These are phyloP conservation scores for Boeremia lycopersici DNA, from an alignment of 2,329 filamentous ascomycete species.

Conservation along the genomic window DNA sequence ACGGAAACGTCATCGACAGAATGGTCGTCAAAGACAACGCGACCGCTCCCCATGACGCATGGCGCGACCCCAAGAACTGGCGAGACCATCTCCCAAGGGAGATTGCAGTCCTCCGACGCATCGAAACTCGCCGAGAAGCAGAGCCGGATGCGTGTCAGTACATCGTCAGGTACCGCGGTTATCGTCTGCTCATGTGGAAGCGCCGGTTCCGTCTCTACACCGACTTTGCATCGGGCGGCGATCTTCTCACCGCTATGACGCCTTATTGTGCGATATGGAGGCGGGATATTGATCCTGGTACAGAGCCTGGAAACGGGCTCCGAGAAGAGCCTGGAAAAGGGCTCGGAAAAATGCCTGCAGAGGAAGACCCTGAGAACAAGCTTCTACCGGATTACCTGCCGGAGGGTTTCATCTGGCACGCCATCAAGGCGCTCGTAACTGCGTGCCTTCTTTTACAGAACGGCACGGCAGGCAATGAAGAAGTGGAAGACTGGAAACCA, in stretches of 20 bases:
- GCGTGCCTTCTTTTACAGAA: neutral
- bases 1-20: slow-evolving; percentile 1
- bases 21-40: slow-evolving; percentile 4
- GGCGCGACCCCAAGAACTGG: slow-evolving; percentile 8
- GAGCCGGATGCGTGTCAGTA: neutral
- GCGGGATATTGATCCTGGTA: too few relatives aligned
- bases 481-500: neutral
- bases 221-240: neutral
- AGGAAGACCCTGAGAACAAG: neutral
- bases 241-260: neutral
- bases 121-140: neutral
- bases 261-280: too few relatives aligned
- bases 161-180: neutral
- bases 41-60: neutral
- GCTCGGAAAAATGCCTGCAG: too few relatives aligned
- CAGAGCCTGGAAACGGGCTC: too few relatives aligned
- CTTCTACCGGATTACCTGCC: neutral
- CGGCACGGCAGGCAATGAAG: neutral
- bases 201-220: neutral
- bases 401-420: slow-evolving; percentile 2
- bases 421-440: slow-evolving; percentile 4
- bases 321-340: too few relatives aligned
- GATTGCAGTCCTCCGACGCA: neutral
- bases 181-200: slow-evolving; percentile 1
- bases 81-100: neutral